Percentiles rank a stretch among this genome's conserved stretches.
Evolutionary conservation across 768 basidiomycete genomes (phyloP).

Genomic region (Pholiota molesta): DNA sequence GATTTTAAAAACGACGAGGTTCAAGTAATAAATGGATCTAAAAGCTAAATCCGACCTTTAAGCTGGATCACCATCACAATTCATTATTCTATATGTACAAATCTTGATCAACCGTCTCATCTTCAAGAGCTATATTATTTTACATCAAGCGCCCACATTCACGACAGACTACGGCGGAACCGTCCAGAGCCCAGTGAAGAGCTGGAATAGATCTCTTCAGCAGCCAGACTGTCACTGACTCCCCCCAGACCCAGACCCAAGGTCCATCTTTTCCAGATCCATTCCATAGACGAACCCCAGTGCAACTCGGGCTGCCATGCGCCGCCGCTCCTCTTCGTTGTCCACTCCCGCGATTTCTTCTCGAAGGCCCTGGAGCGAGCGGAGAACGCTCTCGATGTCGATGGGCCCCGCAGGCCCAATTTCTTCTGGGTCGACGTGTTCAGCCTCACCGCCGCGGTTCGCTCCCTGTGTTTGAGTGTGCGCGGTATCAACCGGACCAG

Average conservation of each 20-base stretch:
- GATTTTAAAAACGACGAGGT: no score
- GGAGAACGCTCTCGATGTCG: constrained; percentile 64
- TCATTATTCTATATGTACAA: no score
- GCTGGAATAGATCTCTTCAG: neutral
- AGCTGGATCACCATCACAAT: no score
- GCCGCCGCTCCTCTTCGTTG: constrained; percentile 63
- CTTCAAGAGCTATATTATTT: no score
- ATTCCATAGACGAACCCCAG: constrained; percentile 75
- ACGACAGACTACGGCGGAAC: neutral
- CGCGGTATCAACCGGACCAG: neutral
- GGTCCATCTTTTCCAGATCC: constrained; percentile 24
- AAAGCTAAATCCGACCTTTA: no score
- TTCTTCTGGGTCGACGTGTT: neutral
- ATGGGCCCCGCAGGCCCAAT: constrained; percentile 45
- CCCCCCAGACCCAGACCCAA: neutral
- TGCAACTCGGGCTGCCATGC: constrained; percentile 72
- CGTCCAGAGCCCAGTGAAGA: no score
- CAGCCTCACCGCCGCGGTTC: neutral
- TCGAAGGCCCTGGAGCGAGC: constrained; percentile 68
- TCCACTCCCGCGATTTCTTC: constrained; percentile 72
- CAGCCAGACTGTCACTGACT: neutral
- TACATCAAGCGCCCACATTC: neutral
- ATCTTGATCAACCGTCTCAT: no score
- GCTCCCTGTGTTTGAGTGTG: neutral
- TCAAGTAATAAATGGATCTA: no score